Base-by-base conservation (phyloP, 768 basidiomycete genomes). In the Chalciporus pseudorubinellus region DNA sequence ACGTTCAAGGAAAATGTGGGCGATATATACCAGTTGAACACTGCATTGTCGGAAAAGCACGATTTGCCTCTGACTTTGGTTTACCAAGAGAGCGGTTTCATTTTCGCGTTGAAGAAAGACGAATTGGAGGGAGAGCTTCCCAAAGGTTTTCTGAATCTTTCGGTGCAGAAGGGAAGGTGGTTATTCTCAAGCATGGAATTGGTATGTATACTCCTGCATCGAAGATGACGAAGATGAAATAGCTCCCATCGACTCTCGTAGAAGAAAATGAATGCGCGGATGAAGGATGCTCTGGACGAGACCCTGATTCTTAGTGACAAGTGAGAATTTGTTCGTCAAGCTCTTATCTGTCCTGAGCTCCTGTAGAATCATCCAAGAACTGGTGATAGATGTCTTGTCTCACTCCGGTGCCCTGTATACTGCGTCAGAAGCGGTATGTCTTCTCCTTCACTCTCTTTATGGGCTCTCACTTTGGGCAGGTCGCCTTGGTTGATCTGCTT, bases 1-100 rank as follows among this genome's bases (percentile, higher is more conserved):
- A 95, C 95, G 0, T 98, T 87, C 73, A 91, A 87, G 59, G 95
- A 99, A 67, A 95, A 95, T 58, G 78, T 95, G 39, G 80, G 83
- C 14, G 95, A 99, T 62, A 92, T 97, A 47, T 84, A 84, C 55
- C 77, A 84, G 47, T 72, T 93, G 31, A 81, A 81, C 52, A 72
- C 74, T 14, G 72, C 70, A 0, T 70, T 92, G 13, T 73, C 82
- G 0, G 81, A 88, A 52, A 72, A 80, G 53, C 79, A 90, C 57
- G 74, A 75, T 4, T 70, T 94, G 2, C 86, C 88, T 0, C 62
- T 93, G 19, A 74, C 77, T 7, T 70, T 92, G 10, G 70, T 83
- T 5, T 90, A 90, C 61, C 85, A 89, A 65, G 87, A 85, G 44
- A 76, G 71, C 2, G 87, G 87, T 0, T 93, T 93, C 57, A 75